phyloP scores from a whole-genome alignment of 768 basidiomycete species.

The Rhizopogon vinicolor region DNA sequence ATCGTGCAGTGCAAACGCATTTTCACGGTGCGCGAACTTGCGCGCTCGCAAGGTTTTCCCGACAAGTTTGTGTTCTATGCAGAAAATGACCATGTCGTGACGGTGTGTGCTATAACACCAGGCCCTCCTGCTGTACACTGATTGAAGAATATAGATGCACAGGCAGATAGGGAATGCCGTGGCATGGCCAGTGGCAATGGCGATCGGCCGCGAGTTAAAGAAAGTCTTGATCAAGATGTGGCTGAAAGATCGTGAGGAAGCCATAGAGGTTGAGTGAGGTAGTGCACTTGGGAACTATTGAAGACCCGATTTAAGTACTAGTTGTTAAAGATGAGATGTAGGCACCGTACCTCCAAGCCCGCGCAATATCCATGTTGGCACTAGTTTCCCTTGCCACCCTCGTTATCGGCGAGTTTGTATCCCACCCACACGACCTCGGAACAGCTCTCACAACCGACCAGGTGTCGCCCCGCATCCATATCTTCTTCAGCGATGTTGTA shows the following conservation, averaged over 20 bases:
- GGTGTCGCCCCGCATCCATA: slow-evolving; percentile 68
- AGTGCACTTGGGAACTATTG: background rate
- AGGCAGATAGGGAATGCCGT: slow-evolving; percentile 82
- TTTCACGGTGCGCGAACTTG: slow-evolving; percentile 71
- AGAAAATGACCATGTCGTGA: slow-evolving; percentile 47
- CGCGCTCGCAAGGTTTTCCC: slow-evolving; percentile 79
- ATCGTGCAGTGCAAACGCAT: slow-evolving; percentile 57
- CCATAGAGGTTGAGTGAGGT: slow-evolving; percentile 30
- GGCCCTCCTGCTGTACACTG: background rate
- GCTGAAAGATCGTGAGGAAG: slow-evolving; percentile 33
- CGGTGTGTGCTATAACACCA: slow-evolving; percentile 38
- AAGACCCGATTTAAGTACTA: background rate
- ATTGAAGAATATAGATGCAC: slow-evolving; percentile 50
- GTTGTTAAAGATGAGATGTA: background rate
- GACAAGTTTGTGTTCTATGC: slow-evolving; percentile 66
- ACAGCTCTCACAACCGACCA: slow-evolving; percentile 69
- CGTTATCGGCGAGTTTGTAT: slow-evolving; percentile 52
- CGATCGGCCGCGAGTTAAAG: slow-evolving; percentile 61
- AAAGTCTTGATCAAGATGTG: slow-evolving; percentile 49
- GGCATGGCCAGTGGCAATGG: slow-evolving; percentile 57
- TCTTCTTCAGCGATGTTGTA: slow-evolving; percentile 55
- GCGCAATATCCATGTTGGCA: background rate
- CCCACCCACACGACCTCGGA: slow-evolving; percentile 88
- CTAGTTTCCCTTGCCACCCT: slow-evolving; percentile 1
- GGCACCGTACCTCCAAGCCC: background rate